phyloP scores from a whole-genome alignment of 176 grass and related monocot genomes.

The Eragrostis curvula region DNA sequence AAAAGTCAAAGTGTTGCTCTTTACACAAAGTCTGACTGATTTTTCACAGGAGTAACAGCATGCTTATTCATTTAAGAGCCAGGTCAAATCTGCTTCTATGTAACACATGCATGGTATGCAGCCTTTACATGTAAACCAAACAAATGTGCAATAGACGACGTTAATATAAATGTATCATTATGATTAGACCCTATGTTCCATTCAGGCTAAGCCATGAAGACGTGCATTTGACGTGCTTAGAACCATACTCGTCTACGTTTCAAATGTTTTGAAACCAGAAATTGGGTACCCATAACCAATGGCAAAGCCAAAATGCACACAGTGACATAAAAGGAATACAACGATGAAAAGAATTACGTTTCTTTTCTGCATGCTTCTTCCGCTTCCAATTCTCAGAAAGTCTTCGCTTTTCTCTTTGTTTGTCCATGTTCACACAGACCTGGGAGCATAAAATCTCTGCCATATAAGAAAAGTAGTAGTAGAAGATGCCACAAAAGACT shows the following conservation, averaged over 20 bases:
- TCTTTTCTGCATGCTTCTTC: slow-evolving; percentile 76
- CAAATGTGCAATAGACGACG: not conserved
- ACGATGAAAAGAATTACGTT: slow-evolving; percentile 46
- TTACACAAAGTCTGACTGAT: not conserved
- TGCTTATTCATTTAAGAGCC: not conserved
- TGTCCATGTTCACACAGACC: slow-evolving; percentile 84
- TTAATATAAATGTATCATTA: no score
- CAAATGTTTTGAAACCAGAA: not conserved
- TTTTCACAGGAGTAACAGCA: not conserved
- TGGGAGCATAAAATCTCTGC: slow-evolving; percentile 31
- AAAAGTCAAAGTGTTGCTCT: not conserved
- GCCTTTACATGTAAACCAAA: not conserved
- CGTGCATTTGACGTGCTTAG: not conserved
- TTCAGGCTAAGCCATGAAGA: not conserved
- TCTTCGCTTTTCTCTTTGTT: slow-evolving; percentile 63
- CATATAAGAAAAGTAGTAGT: slow-evolving; percentile 5
- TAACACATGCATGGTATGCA: not conserved
- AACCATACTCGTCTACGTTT: not conserved
- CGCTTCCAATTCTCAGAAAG: slow-evolving; percentile 62
- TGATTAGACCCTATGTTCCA: not conserved
- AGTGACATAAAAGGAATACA: not conserved
- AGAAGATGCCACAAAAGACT: slow-evolving; percentile 21
- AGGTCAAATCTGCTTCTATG: not conserved
- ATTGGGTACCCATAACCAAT: not conserved
- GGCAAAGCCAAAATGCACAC: not conserved